phyloP scores from a whole-genome alignment of 2,329 filamentous ascomycete species.

The Blastomyces percursus region DNA sequence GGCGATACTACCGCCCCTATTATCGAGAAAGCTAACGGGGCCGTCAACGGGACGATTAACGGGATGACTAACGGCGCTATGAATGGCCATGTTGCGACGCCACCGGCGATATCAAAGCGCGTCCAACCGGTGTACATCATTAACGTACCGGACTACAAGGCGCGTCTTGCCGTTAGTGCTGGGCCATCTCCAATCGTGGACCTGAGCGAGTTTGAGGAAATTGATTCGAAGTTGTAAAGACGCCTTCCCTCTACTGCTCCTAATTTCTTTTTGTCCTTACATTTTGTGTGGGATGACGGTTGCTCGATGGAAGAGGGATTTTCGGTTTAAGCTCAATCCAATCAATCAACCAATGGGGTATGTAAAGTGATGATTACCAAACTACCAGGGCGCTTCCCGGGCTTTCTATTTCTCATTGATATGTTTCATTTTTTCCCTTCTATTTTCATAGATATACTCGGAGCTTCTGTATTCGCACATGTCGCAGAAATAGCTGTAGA shows the following conservation, averaged over 20 bases:
- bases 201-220: slow-evolving; percentile 74
- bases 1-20: neutral
- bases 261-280: neutral
- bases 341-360: neutral
- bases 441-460: neutral
- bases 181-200: slow-evolving; percentile 64
- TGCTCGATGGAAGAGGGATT: neutral
- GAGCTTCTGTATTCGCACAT: neutral
- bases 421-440: neutral
- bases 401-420: neutral
- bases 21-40: neutral
- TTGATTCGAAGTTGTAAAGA: slow-evolving; percentile 63
- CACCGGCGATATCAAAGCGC: slow-evolving; percentile 20
- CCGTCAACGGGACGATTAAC: slow-evolving; percentile 13
- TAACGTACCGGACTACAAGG: slow-evolving; percentile 73
- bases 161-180: slow-evolving; percentile 57
- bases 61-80: slow-evolving; percentile 25
- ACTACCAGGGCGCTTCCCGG: neutral
- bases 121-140: slow-evolving; percentile 53
- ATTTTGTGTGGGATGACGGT: neutral
- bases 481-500: neutral
- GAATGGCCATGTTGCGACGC: slow-evolving; percentile 22
- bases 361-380: neutral
- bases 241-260: neutral
- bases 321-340: neutral